These are phyloP conservation scores for Zymoseptoria brevis DNA, from an alignment of 2,329 filamentous ascomycete species.

Conservation along the genomic window DNA sequence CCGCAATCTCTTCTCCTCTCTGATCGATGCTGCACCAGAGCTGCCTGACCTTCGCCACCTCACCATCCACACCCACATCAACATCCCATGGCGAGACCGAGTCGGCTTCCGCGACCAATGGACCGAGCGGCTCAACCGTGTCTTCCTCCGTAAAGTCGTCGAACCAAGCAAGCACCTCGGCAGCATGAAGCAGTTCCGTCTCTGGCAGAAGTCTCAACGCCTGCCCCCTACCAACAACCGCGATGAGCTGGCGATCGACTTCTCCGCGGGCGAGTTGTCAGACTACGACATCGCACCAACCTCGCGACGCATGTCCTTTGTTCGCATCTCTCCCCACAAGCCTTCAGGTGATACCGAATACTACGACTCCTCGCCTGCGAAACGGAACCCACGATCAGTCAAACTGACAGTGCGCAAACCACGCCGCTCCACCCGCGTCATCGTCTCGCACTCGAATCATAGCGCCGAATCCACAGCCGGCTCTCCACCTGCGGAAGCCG, in stretches of 20 bases:
- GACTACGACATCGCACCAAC: slow-evolving; percentile 7
- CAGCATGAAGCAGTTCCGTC: slow-evolving; percentile 36
- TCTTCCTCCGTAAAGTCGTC: slow-evolving; percentile 51
- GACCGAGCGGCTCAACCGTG: slow-evolving; percentile 59
- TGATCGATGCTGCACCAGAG: slow-evolving; percentile 61
- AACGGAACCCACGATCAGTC: slow-evolving; percentile 1
- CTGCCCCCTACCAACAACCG: background rate
- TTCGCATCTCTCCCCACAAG: slow-evolving; percentile 22
- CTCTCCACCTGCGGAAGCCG: slow-evolving; percentile 17
- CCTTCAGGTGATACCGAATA: slow-evolving; percentile 18
- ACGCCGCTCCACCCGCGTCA: slow-evolving; percentile 27
- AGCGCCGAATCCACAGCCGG: slow-evolving; percentile 11
- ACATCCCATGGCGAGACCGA: slow-evolving; percentile 71
- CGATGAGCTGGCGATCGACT: slow-evolving; percentile 9
- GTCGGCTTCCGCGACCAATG: slow-evolving; percentile 72
- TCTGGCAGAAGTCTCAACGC: slow-evolving; percentile 24
- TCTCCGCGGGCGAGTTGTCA: background rate
- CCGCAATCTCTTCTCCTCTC: slow-evolving; percentile 68
- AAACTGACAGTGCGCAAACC: slow-evolving; percentile 8
- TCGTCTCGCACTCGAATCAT: slow-evolving; percentile 11
- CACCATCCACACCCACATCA: slow-evolving; percentile 67
- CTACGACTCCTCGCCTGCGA: slow-evolving; percentile 15
- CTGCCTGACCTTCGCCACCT: slow-evolving; percentile 62
- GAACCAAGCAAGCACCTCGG: slow-evolving; percentile 39
- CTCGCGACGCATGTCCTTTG: slow-evolving; percentile 18